phyloP scores from a whole-genome alignment of 179 eudicot species.

The Beta corolliflora region DNA sequence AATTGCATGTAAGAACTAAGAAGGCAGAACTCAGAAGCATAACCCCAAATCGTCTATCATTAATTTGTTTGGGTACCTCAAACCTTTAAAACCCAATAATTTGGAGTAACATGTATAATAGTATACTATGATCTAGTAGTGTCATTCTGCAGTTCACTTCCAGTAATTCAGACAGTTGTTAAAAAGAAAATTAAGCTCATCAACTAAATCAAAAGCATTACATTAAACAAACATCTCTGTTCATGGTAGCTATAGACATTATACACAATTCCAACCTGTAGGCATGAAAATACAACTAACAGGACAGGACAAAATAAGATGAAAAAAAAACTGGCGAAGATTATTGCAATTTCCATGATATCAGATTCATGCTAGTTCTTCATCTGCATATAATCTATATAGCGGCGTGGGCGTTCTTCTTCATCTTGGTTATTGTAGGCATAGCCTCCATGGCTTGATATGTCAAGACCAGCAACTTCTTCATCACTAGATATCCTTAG shows the following conservation, averaged over 20 bases:
- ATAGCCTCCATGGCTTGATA: slow-evolving; percentile 78
- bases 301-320: background rate
- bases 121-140: too few species aligned
- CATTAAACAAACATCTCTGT: background rate
- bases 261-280: background rate
- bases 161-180: too few species aligned
- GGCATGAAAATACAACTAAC: background rate
- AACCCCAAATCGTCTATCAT: too few species aligned
- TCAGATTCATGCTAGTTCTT: background rate
- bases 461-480: slow-evolving; percentile 70
- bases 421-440: slow-evolving; percentile 52
- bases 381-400: slow-evolving; percentile 22
- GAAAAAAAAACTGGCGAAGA: background rate
- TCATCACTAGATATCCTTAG: slow-evolving; percentile 60
- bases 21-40: too few species aligned
- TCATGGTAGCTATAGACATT: background rate
- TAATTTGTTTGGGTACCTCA: too few species aligned
- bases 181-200: too few species aligned
- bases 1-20: too few species aligned
- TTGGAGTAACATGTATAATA: too few species aligned
- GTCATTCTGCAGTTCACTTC: too few species aligned
- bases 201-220: background rate
- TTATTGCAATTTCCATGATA: background rate
- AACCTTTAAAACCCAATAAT: too few species aligned
- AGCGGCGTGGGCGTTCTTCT: slow-evolving; percentile 24